phyloP scores from a whole-genome alignment of 805 yeast genomes.

The Brettanomyces sp. region DNA sequence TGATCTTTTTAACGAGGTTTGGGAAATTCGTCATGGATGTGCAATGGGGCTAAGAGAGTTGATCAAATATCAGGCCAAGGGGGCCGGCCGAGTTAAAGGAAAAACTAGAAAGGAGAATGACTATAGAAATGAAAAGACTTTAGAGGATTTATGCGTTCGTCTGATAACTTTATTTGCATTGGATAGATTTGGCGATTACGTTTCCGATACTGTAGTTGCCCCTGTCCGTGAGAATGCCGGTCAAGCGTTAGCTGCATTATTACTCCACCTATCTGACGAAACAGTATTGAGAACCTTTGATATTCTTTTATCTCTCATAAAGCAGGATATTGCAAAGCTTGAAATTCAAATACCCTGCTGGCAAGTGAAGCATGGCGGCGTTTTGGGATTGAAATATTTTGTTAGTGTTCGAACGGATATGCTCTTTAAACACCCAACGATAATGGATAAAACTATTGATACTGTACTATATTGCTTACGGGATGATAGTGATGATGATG shows the following conservation, averaged over 20 bases:
- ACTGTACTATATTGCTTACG: conserved; percentile 88
- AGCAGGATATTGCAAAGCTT: conserved; percentile 43
- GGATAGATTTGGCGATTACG: conserved; percentile 95
- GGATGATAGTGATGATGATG: conserved; percentile 96
- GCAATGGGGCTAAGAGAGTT: conserved; percentile 87
- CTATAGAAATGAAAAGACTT: conserved; percentile 50
- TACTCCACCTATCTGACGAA: conserved; percentile 60
- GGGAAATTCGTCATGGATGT: conserved; percentile 97
- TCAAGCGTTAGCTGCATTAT: conserved; percentile 82
- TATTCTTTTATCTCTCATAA: conserved; percentile 57
- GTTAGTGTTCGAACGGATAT: conserved; percentile 83
- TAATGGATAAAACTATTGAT: conserved; percentile 62
- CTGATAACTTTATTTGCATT: conserved; percentile 79
- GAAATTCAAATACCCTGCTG: conserved; percentile 54
- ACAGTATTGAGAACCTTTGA: conserved; percentile 54
- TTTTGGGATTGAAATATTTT: conserved; percentile 85
- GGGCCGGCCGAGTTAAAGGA: conserved; percentile 76
- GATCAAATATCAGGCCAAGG: conserved; percentile 68
- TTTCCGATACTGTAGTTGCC: conserved; percentile 94
- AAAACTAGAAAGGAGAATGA: conserved; percentile 55
- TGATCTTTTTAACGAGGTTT: conserved; percentile 72
- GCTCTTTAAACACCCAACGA: conserved; percentile 45
- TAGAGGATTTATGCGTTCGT: conserved; percentile 85
- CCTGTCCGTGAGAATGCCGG: conserved; percentile 97
- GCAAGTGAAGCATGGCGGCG: conserved; percentile 99